A percentile compares a stretch with the other conserved stretches of the same genome.
These are phyloP conservation scores for Neurospora hispaniola DNA, from an alignment of 495 filamentous ascomycete genomes.

Conservation along the genomic window DNA sequence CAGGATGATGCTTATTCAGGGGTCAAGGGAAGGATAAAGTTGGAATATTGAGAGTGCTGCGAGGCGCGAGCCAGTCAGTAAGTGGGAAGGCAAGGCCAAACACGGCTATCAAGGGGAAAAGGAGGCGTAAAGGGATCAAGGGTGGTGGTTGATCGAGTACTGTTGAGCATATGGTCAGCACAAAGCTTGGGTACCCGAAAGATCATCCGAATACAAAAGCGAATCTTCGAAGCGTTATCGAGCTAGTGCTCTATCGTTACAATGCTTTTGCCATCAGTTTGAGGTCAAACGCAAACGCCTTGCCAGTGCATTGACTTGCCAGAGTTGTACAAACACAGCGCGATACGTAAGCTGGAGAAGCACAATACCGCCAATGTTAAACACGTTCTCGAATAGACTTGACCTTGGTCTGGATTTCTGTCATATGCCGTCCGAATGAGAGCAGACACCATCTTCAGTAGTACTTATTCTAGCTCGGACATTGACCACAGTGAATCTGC, in stretches of 20 bases:
- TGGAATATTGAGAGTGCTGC: background rate
- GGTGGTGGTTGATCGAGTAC: background rate
- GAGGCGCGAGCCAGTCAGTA: background rate
- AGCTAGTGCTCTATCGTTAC: background rate
- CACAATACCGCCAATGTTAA: background rate
- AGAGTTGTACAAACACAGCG: background rate
- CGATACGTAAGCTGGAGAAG: background rate
- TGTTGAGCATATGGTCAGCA: background rate
- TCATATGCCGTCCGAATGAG: background rate
- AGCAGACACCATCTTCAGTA: background rate
- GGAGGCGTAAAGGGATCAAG: background rate
- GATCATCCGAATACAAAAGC: background rate
- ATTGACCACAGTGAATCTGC: background rate
- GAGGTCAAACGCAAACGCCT: background rate
- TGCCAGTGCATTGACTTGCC: background rate
- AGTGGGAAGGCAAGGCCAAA: background rate
- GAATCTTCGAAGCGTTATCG: background rate
- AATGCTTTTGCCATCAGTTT: background rate
- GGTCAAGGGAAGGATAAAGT: background rate
- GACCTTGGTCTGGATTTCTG: background rate
- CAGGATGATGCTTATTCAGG: background rate
- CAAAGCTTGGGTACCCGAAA: background rate
- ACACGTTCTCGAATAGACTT: background rate
- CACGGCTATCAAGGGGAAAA: background rate
- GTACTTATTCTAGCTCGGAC: background rate